phyloP scores from a whole-genome alignment of 164 flowering plant species.

The Aristolochia californica region DNA sequence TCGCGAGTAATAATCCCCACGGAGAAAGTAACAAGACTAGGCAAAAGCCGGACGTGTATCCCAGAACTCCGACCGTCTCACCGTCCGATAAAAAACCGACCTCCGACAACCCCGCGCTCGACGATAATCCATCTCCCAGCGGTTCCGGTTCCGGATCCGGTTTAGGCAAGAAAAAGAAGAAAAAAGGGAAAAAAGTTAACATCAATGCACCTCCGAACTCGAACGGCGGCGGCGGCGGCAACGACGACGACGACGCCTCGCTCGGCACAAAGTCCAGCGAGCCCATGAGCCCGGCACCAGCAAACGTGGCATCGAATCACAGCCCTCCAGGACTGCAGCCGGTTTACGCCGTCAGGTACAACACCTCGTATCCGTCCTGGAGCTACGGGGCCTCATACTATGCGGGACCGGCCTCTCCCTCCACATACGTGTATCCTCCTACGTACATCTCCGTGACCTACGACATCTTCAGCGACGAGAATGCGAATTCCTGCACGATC shows the following conservation, averaged over 20 bases:
- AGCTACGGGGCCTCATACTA: constrained; percentile 13
- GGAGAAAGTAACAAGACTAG: not conserved
- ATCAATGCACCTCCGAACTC: not conserved
- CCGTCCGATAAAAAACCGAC: constrained; percentile 1
- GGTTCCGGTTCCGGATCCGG: not conserved
- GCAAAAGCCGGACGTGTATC: not conserved
- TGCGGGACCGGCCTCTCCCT: constrained; percentile 15
- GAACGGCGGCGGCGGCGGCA: not conserved
- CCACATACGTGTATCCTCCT: constrained; percentile 10
- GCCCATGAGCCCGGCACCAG: constrained; percentile 5
- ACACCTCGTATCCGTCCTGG: constrained; percentile 24
- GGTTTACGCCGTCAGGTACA: constrained; percentile 31
- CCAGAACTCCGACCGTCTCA: too few relatives aligned
- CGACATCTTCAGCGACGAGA: constrained; percentile 54
- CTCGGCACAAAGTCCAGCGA: constrained; percentile 5
- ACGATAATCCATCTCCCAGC: not conserved
- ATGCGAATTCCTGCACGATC: constrained; percentile 48
- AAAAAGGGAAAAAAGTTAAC: not conserved
- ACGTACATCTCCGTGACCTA: constrained; percentile 17
- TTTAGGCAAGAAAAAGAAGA: not conserved
- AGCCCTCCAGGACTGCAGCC: constrained; percentile 21
- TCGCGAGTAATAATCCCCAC: too few relatives aligned
- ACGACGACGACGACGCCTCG: too few relatives aligned
- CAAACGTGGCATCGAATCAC: constrained; percentile 4
- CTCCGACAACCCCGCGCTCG: not conserved